Base-by-base conservation (phyloP, 169 alveolate genomes). In the Pseudocohnilembus persalinus region DNA sequence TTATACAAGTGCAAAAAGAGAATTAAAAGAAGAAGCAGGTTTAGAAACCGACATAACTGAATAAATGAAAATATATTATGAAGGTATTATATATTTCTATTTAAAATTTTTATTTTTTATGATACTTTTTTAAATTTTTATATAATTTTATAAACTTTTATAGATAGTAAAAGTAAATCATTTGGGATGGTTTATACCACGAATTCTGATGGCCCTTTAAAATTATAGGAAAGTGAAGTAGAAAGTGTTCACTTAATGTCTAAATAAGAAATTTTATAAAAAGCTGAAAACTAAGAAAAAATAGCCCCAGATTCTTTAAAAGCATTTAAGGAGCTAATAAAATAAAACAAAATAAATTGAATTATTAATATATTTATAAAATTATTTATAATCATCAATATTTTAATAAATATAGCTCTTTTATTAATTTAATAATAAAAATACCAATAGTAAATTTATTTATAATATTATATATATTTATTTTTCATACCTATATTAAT, bases 1-100 rank as follows among this genome's bases (percentile, higher is more conserved):
- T 81, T 83, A 84, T 35, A 15, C 31, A 81, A 75, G 78, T 80
- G 96, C 96, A 31, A 30, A 31, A 35, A 87, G 92, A 83, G 95
- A 91, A 75, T 83, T 91, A 0, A 64, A 76, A 30, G 95, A 88
- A 82, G 95, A 91, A 76, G 25, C 75, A 1, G 94, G 94, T 34
- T 24, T 85, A 26, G 28, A 35, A 79, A 83, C 30, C 0, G 74
- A 75, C 16, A n/a, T 89, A 31, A 79, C 29, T 35, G 73, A 68
- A 29, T 29, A 33, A 0, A 27, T 74, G 20, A 74, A 84, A 29
- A 49, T 65, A 29, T 83, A 89, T 65, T 83, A 27, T 68, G 90
- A 81, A 49, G 20, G 68, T 49, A 49, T 11, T 49, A 49, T 11
- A 49, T 11, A 49, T 11, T 49, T 11, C 20, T 11, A 49, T 11